Percentiles rank a stretch among this genome's conserved stretches.
phyloP scores from a whole-genome alignment of 345 rosid species.

The Turnera subulata region DNA sequence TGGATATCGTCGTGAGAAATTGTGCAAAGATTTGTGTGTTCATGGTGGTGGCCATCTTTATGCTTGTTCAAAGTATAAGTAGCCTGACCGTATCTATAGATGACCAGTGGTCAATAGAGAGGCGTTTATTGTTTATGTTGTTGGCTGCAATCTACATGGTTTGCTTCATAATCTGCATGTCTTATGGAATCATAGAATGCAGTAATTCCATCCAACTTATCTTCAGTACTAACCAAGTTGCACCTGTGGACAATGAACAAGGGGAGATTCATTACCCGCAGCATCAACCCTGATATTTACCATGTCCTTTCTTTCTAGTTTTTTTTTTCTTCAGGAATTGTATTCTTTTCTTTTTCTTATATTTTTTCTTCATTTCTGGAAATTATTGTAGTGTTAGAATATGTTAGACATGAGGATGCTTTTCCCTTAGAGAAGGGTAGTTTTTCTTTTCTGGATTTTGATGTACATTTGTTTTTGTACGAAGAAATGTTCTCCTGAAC shows the following conservation, averaged over 20 bases:
- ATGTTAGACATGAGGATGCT: too few species aligned
- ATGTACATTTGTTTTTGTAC: too few species aligned
- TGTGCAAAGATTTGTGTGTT: neutral
- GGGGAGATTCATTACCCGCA: neutral
- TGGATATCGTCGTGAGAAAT: neutral
- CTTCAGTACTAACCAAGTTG: neutral
- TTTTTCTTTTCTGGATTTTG: too few species aligned
- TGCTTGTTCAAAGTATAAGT: neutral
- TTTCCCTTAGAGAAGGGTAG: too few species aligned
- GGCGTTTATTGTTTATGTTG: neutral
- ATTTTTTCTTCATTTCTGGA: neutral
- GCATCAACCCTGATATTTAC: neutral
- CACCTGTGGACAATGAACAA: neutral
- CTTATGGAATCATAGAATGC: constrained; percentile 3
- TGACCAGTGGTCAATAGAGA: neutral
- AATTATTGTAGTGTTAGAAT: neutral
- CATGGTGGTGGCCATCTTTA: neutral
- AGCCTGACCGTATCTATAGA: neutral
- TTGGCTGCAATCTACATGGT: neutral
- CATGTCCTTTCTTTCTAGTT: neutral
- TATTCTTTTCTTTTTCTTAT: neutral
- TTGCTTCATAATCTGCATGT: neutral
- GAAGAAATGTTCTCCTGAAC: too few species aligned
- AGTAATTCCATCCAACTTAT: constrained; percentile 1
- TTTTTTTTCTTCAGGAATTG: too few species aligned